phyloP scores from a whole-genome alignment of 2,329 filamentous ascomycete genomes.

The Aureobasidium sp. region DNA sequence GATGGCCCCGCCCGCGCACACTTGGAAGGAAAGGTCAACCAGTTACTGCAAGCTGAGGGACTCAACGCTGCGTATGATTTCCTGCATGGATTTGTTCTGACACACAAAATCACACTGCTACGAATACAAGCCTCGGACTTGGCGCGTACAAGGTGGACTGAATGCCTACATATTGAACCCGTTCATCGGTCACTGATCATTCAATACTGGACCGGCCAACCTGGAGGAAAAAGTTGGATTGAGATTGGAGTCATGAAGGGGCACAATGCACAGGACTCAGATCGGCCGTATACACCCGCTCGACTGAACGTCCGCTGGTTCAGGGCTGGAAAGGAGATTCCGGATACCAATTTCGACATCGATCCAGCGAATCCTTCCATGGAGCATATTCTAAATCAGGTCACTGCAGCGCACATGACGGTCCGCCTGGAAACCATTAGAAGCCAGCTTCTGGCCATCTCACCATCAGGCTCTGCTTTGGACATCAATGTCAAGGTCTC shows the following conservation, averaged over 20 bases:
- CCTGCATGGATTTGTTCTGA: slow-evolving; percentile 80
- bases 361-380: slow-evolving; percentile 63
- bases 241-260: slow-evolving; percentile 75
- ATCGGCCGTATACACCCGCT: slow-evolving; percentile 25
- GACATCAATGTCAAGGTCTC: slow-evolving; percentile 53
- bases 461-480: slow-evolving; percentile 52
- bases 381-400: slow-evolving; percentile 64
- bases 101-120: slow-evolving; percentile 81
- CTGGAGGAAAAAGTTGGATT: slow-evolving; percentile 78
- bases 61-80: slow-evolving; percentile 76
- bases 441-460: slow-evolving; percentile 51
- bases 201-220: slow-evolving; percentile 78
- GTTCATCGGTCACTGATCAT: slow-evolving; percentile 76
- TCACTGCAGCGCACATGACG: slow-evolving; percentile 68
- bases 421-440: slow-evolving; percentile 64
- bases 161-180: slow-evolving; percentile 68
- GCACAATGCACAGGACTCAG: slow-evolving; percentile 23
- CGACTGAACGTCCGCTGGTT: slow-evolving; percentile 69
- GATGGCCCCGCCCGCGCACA: slow-evolving; percentile 55
- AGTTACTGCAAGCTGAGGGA: slow-evolving; percentile 61
- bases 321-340: slow-evolving; percentile 69
- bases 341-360: slow-evolving; percentile 59
- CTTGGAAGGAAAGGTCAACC: slow-evolving; percentile 67
- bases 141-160: slow-evolving; percentile 65
- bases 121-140: slow-evolving; percentile 69